A percentile compares a stretch with the other conserved stretches of the same genome.
Conservation (phyloP, 495 filamentous ascomycete species). For the Symbiotaphrina buchneri region DNA sequence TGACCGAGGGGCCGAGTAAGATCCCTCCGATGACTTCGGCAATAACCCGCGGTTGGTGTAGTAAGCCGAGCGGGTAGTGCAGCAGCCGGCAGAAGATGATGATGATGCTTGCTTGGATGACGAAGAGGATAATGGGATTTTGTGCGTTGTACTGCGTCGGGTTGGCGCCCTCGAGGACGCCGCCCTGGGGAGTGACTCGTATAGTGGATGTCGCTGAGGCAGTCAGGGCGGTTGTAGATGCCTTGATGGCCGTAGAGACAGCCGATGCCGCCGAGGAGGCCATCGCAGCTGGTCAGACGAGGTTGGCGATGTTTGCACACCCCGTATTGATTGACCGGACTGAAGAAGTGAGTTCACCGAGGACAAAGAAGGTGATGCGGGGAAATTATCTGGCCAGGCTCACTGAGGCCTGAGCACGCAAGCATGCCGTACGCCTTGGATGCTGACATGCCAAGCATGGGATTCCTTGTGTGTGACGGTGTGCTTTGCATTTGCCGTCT, state of each 20-base stretch:
- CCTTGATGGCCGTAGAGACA: slow-evolving; percentile 4
- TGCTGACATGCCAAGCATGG: too few relatives aligned
- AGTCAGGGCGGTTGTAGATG: slow-evolving; percentile 8
- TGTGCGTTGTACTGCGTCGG: slow-evolving; percentile 46
- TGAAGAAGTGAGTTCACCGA: too few relatives aligned
- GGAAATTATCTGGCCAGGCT: too few relatives aligned
- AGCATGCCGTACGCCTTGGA: too few relatives aligned
- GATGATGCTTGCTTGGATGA: slow-evolving; percentile 78
- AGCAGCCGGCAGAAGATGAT: slow-evolving; percentile 74
- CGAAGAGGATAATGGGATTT: slow-evolving; percentile 84
- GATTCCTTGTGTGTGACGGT: too few relatives aligned
- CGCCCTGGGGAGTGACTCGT: slow-evolving; percentile 30
- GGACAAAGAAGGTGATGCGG: too few relatives aligned
- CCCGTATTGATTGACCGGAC: too few relatives aligned
- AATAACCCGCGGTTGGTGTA: slow-evolving; percentile 84
- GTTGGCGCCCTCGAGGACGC: slow-evolving; percentile 53
- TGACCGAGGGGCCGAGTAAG: slow-evolving; percentile 66
- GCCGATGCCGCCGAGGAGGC: not conserved
- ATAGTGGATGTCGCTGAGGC: slow-evolving; percentile 9
- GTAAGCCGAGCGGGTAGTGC: slow-evolving; percentile 61
- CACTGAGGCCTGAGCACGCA: too few relatives aligned
- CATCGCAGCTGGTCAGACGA: too few relatives aligned
- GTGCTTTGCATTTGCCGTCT: too few relatives aligned
- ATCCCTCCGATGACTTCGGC: slow-evolving; percentile 92
- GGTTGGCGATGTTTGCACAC: too few relatives aligned